Percentiles rank a stretch among this genome's conserved stretches.
phyloP scores from a whole-genome alignment of 1,139 yeast genomes.

The Ogataea hybrid region DNA sequence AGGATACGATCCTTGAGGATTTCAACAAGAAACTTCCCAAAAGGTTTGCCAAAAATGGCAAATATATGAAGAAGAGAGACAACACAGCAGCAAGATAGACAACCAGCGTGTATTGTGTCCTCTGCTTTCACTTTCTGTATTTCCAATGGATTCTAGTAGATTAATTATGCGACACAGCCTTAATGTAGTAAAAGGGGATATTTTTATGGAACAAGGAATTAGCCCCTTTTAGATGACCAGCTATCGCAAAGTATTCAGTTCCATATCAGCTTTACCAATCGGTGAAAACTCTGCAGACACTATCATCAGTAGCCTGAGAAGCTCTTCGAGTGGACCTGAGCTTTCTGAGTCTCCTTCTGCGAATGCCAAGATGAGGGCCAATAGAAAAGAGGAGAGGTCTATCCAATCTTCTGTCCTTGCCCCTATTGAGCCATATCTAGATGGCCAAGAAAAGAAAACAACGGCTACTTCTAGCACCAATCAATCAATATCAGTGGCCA shows the following conservation, averaged over 20 bases:
- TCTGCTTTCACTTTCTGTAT: constrained; percentile 6
- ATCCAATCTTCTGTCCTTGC: not conserved
- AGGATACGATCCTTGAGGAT: constrained; percentile 4
- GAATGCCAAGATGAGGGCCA: constrained; percentile 10
- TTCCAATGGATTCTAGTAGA: constrained; percentile 4
- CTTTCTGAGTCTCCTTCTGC: constrained; percentile 17
- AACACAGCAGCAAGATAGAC: not conserved
- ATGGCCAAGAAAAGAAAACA: no score
- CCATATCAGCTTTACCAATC: constrained; percentile 15
- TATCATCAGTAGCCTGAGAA: constrained; percentile 10
- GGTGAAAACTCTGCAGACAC: constrained; percentile 12
- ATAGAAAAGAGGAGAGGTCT: not conserved
- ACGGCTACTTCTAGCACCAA: no score
- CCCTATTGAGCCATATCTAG: not conserved
- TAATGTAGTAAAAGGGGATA: constrained; percentile 3
- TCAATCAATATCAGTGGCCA: no score
- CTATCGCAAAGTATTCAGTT: constrained; percentile 14
- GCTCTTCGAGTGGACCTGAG: constrained; percentile 19
- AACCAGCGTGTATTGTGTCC: no score
- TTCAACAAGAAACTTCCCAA: constrained; percentile 19
- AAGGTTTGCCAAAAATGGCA: constrained; percentile 19
- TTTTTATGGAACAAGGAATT: not conserved
- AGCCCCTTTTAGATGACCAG: not conserved
- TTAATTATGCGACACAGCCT: constrained; percentile 6
- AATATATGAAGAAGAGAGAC: constrained; percentile 15